Evolutionary conservation across 2,329 filamentous ascomycete genomes (phyloP), one percentile per base, ranked within the genome.

Genomic region (Ascochyta koolunga): DNA sequence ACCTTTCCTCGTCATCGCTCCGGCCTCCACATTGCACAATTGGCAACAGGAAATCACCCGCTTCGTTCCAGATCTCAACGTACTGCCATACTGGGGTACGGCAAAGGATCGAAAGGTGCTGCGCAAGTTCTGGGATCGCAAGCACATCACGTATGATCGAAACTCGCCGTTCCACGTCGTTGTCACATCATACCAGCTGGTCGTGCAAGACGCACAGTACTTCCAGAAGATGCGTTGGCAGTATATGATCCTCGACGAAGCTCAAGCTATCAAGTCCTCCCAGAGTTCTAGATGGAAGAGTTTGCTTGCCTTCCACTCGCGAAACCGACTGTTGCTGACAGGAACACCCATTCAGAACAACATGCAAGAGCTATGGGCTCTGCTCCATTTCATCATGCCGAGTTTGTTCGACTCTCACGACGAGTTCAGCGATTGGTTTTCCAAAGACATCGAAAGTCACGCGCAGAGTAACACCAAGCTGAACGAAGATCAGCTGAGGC

Each of bases 181-280:
- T 45, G 88, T 99, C 41, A 99, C 95, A 0, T 98, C 93, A 0
- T 99, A 99, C 74, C 95, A 99, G 76, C 83, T 99, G 32, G 95
- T 99, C 22, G 95, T 99, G 18, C 90, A 93, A 22, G 95, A 99
- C 73, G 91, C 96, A 1, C 88, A 92, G 56, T 99, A 99, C 76
- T 98, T 99, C 80, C 93, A 97, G 77, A 98, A 98, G 81, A 95
- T 99, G 83, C 90, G 90, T 67, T 99, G 95, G 95, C 95, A 98
- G 78, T 98, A 99, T 80, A 99, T 99, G 95, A 97, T 99, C 75
- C 85, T 99, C 35, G 95, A 99, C 67, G 95, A 99, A 77, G 95
- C 95, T 1, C 95, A 99, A 73, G 95, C 95, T 62, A 98, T 99
- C 86, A 99, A 99, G 81, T 97, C 93, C 58, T 97, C 95, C 0